Evolutionary conservation across 1,284 basidiomycete species (phyloP).

Genomic region (Neonothopanus nambi): DNA sequence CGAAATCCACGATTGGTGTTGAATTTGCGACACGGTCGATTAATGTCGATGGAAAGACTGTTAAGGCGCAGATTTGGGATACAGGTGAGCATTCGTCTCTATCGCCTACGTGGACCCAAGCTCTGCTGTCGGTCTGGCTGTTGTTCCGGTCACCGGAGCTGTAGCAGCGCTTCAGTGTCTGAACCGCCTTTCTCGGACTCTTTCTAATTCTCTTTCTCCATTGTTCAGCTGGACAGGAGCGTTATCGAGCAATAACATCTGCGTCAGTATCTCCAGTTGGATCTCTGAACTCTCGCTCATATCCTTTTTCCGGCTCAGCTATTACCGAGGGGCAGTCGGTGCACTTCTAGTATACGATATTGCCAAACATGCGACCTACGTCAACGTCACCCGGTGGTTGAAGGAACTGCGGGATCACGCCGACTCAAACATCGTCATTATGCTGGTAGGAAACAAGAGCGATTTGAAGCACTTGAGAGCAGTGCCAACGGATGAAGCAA

Average conservation of each 20-base stretch:
- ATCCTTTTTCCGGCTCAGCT: slow-evolving; percentile 48
- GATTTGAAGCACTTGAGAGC: slow-evolving; percentile 97
- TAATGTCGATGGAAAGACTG: slow-evolving; percentile 93
- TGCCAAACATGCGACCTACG: slow-evolving; percentile 93
- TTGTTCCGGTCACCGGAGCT: neutral
- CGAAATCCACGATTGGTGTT: slow-evolving; percentile 98
- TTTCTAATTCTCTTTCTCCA: slow-evolving; percentile 2
- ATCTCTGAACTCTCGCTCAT: neutral
- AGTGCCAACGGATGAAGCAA: slow-evolving; percentile 94
- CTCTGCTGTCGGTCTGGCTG: too few relatives aligned
- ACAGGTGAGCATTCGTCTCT: slow-evolving; percentile 64
- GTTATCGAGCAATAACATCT: slow-evolving; percentile 98
- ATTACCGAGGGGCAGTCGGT: slow-evolving; percentile 97
- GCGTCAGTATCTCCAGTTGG: slow-evolving; percentile 56
- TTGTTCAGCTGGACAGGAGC: slow-evolving; percentile 88
- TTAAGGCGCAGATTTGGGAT: slow-evolving; percentile 99
- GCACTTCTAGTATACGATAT: slow-evolving; percentile 93
- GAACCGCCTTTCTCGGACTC: slow-evolving; percentile 1
- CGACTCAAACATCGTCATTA: slow-evolving; percentile 92
- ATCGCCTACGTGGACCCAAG: neutral
- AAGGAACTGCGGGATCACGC: slow-evolving; percentile 97
- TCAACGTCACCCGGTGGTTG: slow-evolving; percentile 96
- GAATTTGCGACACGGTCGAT: slow-evolving; percentile 98
- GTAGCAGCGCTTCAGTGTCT: neutral
- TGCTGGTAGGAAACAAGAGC: slow-evolving; percentile 96